A percentile compares a stretch with the other conserved stretches of the same genome.
These are phyloP conservation scores for Hypoxylon sp. DNA, from an alignment of 2,329 filamentous ascomycete genomes.

Conservation along the genomic window DNA sequence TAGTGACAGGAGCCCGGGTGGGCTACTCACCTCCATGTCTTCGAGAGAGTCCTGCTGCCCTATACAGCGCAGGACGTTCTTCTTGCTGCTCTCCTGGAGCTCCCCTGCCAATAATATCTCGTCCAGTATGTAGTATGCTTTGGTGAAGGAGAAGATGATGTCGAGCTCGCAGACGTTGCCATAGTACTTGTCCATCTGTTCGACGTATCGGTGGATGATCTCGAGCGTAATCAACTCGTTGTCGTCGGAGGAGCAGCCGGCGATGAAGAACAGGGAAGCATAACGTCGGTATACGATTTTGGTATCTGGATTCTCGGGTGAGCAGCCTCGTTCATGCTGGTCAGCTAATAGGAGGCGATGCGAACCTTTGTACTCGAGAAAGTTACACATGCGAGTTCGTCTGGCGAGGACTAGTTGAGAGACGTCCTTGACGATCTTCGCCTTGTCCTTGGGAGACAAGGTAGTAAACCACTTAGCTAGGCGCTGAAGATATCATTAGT, in stretches of 20 bases:
- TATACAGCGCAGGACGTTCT: constrained; percentile 96
- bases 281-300: constrained; percentile 99
- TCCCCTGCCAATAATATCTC: constrained; percentile 95
- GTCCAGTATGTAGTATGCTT: constrained; percentile 99
- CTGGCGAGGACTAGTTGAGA: constrained; percentile 96
- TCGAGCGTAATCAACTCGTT: constrained; percentile 99
- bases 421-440: constrained; percentile 99
- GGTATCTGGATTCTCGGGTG: constrained; percentile 73
- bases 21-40: constrained; percentile 93
- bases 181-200: constrained; percentile 99
- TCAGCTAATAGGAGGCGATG: constrained; percentile 7
- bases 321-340: constrained; percentile 12
- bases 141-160: constrained; percentile 99
- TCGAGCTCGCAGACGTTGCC: constrained; percentile 99
- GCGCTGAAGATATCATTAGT: constrained; percentile 70
- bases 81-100: constrained; percentile 99
- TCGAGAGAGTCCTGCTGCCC: constrained; percentile 97
- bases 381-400: constrained; percentile 99
- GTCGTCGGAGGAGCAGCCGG: constrained; percentile 95
- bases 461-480: constrained; percentile 99
- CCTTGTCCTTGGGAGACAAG: constrained; percentile 96
- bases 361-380: constrained; percentile 97
- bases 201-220: constrained; percentile 98
- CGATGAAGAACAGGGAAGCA: constrained; percentile 99
- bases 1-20: constrained; percentile 26